Percentiles rank a stretch among this genome's conserved stretches.
These are phyloP conservation scores for Lentinula detonsa DNA, from an alignment of 768 basidiomycete genomes.

Conservation along the genomic window DNA sequence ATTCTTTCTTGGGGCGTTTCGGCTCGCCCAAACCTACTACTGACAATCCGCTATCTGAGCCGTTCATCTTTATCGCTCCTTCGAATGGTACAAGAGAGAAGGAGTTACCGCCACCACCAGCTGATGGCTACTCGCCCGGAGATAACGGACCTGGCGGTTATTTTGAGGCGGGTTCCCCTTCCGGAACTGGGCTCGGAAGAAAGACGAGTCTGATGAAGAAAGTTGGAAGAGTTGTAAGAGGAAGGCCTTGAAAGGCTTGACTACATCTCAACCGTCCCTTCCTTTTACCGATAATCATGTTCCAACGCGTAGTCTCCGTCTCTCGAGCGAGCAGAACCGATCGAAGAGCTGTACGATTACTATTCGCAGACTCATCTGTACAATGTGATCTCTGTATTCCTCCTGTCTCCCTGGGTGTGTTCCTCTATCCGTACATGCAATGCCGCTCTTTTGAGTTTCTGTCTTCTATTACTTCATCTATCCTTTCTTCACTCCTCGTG, in stretches of 20 bases:
- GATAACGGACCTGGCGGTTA: conserved; percentile 32
- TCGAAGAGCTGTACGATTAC: neutral
- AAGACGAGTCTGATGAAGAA: conserved; percentile 80
- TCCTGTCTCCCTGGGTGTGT: neutral
- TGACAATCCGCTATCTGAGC: conserved; percentile 34
- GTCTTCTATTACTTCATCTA: neutral
- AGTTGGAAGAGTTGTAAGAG: conserved; percentile 66
- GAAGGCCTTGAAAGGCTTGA: conserved; percentile 12
- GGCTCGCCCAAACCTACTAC: conserved; percentile 28
- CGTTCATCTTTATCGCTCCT: conserved; percentile 64
- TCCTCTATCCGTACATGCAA: neutral
- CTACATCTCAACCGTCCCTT: neutral
- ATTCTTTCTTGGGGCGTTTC: conserved; percentile 76
- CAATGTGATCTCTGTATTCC: neutral
- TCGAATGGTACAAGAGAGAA: conserved; percentile 40
- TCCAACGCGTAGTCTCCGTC: neutral
- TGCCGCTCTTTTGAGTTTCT: neutral
- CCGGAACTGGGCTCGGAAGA: conserved; percentile 46
- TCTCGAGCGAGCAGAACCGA: neutral
- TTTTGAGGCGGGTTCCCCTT: conserved; percentile 39
- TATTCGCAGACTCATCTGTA: neutral
- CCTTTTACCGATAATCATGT: neutral
- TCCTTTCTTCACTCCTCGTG: neutral
- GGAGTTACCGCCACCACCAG: conserved; percentile 40
- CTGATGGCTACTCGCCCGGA: conserved; percentile 35